phyloP scores from a whole-genome alignment of 148 eudicot species.

The Vaccinium darrowii region DNA sequence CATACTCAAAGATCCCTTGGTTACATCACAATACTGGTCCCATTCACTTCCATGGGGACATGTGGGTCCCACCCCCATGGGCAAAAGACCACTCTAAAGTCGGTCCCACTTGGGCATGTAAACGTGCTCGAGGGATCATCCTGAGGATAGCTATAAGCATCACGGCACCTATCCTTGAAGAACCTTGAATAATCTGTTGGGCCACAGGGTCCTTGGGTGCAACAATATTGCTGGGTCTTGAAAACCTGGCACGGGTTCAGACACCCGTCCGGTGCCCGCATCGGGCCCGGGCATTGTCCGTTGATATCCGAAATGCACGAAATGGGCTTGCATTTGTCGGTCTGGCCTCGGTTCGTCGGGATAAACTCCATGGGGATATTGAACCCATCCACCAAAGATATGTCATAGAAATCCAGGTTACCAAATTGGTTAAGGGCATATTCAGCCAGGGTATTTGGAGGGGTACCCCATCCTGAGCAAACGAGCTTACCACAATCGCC shows the following conservation, averaged over 20 bases:
- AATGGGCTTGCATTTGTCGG: constrained; percentile 17
- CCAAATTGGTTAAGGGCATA: constrained; percentile 21
- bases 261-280: constrained; percentile 28
- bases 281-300: constrained; percentile 25
- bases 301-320: constrained; percentile 23
- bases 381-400: constrained; percentile 59
- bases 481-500: constrained; percentile 32
- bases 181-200: constrained; percentile 30
- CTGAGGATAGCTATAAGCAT: constrained; percentile 50
- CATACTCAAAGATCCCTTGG: neutral
- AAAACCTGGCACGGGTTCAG: constrained; percentile 42
- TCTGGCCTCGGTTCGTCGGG: constrained; percentile 14
- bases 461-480: constrained; percentile 16
- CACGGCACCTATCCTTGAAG: constrained; percentile 34
- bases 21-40: constrained; percentile 6
- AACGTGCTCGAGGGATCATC: constrained; percentile 46
- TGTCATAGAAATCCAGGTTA: constrained; percentile 52
- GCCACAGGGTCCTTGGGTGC: constrained; percentile 21
- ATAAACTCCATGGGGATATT: constrained; percentile 50
- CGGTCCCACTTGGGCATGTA: constrained; percentile 43
- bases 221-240: constrained; percentile 33
- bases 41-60: neutral
- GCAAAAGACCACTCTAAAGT: constrained; percentile 46
- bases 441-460: constrained; percentile 22
- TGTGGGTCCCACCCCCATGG: constrained; percentile 19